Evolutionary conservation across 2,329 filamentous ascomycete genomes (phyloP).

Genomic region (Fusarium algeriense): DNA sequence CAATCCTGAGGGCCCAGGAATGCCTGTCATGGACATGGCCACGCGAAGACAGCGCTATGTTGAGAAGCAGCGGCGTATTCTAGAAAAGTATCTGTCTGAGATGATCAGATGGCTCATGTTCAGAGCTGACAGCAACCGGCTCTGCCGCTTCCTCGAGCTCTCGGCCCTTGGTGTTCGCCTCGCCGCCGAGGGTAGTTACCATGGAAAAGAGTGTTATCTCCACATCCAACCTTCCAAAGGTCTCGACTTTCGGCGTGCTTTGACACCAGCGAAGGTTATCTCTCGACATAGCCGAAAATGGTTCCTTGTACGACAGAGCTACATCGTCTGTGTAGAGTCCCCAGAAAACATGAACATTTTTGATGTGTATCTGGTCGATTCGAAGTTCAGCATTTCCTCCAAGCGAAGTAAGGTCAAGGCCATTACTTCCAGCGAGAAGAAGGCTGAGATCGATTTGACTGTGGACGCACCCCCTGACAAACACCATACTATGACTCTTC

Average conservation of each 20-base stretch:
- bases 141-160: constrained; percentile 95
- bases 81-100: constrained; percentile 91
- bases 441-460: constrained; percentile 58
- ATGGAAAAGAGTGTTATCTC: constrained; percentile 95
- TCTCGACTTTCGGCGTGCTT: constrained; percentile 83
- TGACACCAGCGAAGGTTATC: constrained; percentile 83
- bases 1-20: constrained; percentile 56
- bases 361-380: constrained; percentile 97
- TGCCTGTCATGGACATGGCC: constrained; percentile 62
- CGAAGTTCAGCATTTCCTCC: constrained; percentile 84
- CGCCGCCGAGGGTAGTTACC: constrained; percentile 94
- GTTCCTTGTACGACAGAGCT: constrained; percentile 98
- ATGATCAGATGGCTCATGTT: constrained; percentile 99
- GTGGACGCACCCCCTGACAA: constrained; percentile 59
- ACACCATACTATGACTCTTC: constrained; percentile 88
- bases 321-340: constrained; percentile 97
- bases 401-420: constrained; percentile 71
- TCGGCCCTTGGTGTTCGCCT: constrained; percentile 94
- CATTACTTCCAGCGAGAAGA: constrained; percentile 71
- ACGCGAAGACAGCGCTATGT: constrained; percentile 71
- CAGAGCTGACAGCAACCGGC: constrained; percentile 90
- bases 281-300: constrained; percentile 91
- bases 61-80: constrained; percentile 83
- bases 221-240: constrained; percentile 93
- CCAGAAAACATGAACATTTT: constrained; percentile 99